Base-by-base conservation (phyloP, 805 yeast species). In the Starmerella kuoi region DNA sequence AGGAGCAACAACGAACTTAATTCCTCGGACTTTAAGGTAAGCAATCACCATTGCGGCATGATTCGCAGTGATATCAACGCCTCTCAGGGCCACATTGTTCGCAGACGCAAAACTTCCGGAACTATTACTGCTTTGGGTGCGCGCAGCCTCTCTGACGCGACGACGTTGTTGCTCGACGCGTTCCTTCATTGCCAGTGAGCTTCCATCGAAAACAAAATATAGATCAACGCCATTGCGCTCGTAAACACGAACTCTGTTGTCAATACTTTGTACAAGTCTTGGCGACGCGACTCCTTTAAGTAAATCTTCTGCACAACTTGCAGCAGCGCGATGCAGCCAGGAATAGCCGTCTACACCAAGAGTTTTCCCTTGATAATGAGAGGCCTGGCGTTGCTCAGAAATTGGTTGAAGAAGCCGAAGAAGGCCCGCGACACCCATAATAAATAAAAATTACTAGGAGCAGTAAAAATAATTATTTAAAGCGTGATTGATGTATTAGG, bases 311-410 rank as follows among this genome's bases (percentile, higher is more conserved):
- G 96, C 81, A 61, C 97, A 87, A 15, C 84, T 66, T 38, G 78
- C 72, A 3, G 83, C 77, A 4, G 91, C 87, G 49, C 83, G 73
- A 61, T 91, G 99, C 4, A 91, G 71, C 99, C 99, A 91, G 1
- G 95, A 86, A 56, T 85, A 91, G 0, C 94, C 87, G 57, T 91
- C 99, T n/a, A 91, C 78, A 0, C 94, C 99, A 33, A 87, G 63
- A 0, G 81, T 76, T 54, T 77, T 69, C 1, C 95, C 95, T 12
- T 74, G 61, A 58, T 75, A 83, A 27, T 71, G 62, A 42, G 71
- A 69, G 35, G 87, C 62, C 2, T 77, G 61, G 1, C 73, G 68
- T 0, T 70, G 68, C 40, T 70, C 69, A 53, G 81, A 91, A 32
- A 83, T 79, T 23, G 80, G 74, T 57, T 81, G 83, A 48, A 88